These are phyloP conservation scores for Phytopythium litorale DNA, from an alignment of 352 stramenopile species.

Conservation along the genomic window DNA sequence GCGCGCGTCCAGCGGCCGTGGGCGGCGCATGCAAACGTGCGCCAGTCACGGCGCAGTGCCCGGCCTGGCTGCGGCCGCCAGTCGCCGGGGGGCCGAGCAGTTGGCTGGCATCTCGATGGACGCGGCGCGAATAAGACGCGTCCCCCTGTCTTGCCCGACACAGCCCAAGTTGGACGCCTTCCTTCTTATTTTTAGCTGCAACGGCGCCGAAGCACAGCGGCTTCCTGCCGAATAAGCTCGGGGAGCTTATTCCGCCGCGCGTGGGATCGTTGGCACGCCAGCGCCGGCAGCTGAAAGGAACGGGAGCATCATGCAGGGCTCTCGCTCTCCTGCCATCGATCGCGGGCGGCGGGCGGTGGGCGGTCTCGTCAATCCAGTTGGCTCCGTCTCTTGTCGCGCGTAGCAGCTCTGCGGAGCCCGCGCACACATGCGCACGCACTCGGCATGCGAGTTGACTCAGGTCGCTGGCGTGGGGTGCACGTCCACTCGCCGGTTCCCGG, in stretches of 20 bases:
- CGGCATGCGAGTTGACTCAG: background rate
- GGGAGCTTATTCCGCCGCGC: too few species aligned
- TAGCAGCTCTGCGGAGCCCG: background rate
- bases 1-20: background rate
- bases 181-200: background rate
- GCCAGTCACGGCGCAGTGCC: background rate
- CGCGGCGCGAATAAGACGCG: constrained; percentile 1
- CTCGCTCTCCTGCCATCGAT: too few species aligned
- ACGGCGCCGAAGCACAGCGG: too few species aligned
- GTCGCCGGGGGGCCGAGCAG: too few species aligned
- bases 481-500: background rate
- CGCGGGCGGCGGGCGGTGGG: too few species aligned
- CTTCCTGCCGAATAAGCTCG: background rate
- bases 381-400: background rate
- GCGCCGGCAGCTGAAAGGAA: too few species aligned
- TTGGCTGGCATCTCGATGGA: background rate
- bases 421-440: background rate
- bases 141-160: background rate
- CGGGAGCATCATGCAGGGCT: too few species aligned
- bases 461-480: background rate
- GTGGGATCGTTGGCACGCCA: too few species aligned
- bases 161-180: background rate
- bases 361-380: background rate
- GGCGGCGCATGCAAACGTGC: background rate
- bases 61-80: background rate